Percentiles rank a stretch among this genome's conserved stretches.
Conservation (phyloP, 73 alveolate species). For the Blepharisma stoltei region DNA sequence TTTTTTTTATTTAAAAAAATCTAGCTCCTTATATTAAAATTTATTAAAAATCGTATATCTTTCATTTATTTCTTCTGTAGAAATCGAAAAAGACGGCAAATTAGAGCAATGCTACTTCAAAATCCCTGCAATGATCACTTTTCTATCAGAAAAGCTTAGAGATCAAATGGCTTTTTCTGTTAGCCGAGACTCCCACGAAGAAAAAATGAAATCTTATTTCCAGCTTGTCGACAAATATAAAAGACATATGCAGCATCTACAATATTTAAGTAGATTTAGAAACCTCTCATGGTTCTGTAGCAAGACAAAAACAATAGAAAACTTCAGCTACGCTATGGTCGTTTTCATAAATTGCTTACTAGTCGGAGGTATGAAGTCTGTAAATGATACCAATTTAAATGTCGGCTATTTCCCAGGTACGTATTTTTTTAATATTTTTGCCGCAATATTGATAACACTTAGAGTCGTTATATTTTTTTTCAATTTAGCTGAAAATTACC, state of each 20-base stretch:
- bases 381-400: not conserved
- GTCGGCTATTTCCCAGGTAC: not conserved
- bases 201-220: constrained; percentile 14
- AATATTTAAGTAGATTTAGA: not conserved
- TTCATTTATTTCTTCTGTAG: not conserved
- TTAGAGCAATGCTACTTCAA: constrained; percentile 14
- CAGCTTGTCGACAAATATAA: not conserved
- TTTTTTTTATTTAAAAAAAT: not conserved
- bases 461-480: not conserved
- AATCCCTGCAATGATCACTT: not conserved
- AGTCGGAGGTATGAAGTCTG: not conserved
- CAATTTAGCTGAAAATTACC: constrained; percentile 4
- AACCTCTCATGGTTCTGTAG: not conserved
- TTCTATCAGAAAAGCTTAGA: not conserved
- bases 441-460: not conserved
- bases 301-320: not conserved
- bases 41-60: not conserved
- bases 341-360: not conserved
- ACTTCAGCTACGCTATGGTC: not conserved
- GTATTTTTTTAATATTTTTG: not conserved
- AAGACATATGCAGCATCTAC: not conserved
- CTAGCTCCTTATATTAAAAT: not conserved
- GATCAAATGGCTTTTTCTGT: not conserved
- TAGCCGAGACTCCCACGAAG: not conserved
- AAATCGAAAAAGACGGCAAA: constrained; percentile 29